These are phyloP conservation scores for Vaucheria bursata DNA, from an alignment of 352 stramenopile species.

Conservation along the genomic window DNA sequence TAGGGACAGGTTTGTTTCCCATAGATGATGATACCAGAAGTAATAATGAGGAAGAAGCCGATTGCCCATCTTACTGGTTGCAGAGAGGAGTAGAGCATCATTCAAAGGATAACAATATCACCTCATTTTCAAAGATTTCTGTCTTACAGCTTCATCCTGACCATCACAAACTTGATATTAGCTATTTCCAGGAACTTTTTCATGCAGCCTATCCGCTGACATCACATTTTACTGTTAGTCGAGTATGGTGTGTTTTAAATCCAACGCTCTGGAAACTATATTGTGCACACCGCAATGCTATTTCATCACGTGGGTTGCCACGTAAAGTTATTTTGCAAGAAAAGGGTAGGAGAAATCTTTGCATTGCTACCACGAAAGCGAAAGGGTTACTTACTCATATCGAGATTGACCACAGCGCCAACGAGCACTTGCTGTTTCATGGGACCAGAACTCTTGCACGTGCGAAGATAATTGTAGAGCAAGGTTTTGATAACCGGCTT, in stretches of 20 bases:
- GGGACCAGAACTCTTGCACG: not conserved
- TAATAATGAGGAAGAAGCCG: too few relatives aligned
- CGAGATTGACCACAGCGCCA: not conserved
- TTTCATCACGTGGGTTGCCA: not conserved
- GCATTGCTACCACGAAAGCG: not conserved
- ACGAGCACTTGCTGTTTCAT: constrained; percentile 9
- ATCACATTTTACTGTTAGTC: not conserved
- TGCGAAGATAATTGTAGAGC: not conserved
- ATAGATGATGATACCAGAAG: too few relatives aligned
- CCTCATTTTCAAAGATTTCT: too few relatives aligned
- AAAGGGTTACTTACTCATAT: not conserved
- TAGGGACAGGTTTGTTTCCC: too few relatives aligned
- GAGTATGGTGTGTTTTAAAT: not conserved
- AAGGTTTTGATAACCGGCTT: constrained; percentile 3
- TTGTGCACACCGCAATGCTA: not conserved
- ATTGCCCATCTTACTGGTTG: too few relatives aligned
- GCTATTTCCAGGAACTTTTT: too few relatives aligned
- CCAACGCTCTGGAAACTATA: not conserved
- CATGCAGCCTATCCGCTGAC: too few relatives aligned
- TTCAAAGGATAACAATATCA: too few relatives aligned
- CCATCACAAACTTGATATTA: too few relatives aligned
- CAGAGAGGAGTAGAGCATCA: too few relatives aligned
- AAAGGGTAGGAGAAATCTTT: not conserved
- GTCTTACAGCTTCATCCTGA: too few relatives aligned
- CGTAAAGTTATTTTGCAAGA: too few relatives aligned